phyloP scores from a whole-genome alignment of 1,284 basidiomycete species.

The Ceratobasidium sp. region DNA sequence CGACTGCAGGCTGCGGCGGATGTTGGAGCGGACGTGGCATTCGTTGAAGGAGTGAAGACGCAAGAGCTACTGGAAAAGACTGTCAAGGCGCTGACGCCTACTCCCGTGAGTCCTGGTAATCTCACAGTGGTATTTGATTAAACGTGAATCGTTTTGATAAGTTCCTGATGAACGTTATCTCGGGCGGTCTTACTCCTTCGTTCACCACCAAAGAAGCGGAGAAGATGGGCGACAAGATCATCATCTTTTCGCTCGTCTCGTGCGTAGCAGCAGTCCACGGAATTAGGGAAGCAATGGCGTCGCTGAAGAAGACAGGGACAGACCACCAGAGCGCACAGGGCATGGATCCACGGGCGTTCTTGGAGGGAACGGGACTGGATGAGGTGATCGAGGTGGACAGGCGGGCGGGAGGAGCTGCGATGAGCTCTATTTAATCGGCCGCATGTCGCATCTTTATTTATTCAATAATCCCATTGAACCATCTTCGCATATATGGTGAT shows the following conservation, averaged over 20 bases:
- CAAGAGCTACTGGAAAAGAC: conserved; percentile 69
- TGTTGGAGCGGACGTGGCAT: conserved; percentile 82
- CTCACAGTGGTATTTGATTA: not conserved
- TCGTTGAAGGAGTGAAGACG: conserved; percentile 81
- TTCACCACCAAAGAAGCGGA: conserved; percentile 74
- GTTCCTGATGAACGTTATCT: conserved; percentile 80
- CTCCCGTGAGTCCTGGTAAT: conserved; percentile 56
- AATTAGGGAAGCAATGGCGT: conserved; percentile 73
- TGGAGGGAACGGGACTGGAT: conserved; percentile 73
- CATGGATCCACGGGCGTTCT: conserved; percentile 79
- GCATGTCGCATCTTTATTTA: no score
- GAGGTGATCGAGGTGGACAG: conserved; percentile 66
- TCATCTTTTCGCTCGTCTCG: conserved; percentile 74
- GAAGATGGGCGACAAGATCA: conserved; percentile 73
- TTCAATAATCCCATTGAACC: no score
- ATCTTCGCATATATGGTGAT: no score
- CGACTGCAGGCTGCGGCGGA: conserved; percentile 75
- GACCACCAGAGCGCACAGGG: conserved; percentile 71
- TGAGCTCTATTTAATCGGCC: conserved; percentile 58
- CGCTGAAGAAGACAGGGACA: conserved; percentile 76
- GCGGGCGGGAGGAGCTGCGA: conserved; percentile 65
- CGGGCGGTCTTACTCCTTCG: conserved; percentile 75
- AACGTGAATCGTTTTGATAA: not conserved
- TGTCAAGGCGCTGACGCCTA: conserved; percentile 70
- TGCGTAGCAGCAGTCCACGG: conserved; percentile 76